These are phyloP conservation scores for Penicillium sp. DNA, from an alignment of 2,329 filamentous ascomycete genomes.

Conservation along the genomic window DNA sequence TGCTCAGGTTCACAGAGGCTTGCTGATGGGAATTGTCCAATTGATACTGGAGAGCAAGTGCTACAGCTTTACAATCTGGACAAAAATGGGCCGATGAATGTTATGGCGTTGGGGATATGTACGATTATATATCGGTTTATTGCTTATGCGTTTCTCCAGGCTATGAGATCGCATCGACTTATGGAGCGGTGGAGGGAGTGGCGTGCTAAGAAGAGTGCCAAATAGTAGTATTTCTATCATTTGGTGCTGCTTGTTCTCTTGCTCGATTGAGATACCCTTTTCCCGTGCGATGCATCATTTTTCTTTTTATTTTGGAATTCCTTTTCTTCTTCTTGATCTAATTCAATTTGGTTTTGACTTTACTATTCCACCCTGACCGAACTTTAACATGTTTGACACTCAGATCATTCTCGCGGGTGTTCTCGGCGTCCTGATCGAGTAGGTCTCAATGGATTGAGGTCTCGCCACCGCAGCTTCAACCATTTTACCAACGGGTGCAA, in stretches of 20 bases:
- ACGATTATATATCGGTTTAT: conserved; percentile 65
- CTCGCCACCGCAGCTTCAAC: neutral
- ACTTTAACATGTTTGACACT: neutral
- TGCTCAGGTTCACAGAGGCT: conserved; percentile 62
- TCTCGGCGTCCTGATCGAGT: neutral
- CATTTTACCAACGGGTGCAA: neutral
- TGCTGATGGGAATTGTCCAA: conserved; percentile 61
- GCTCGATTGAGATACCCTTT: neutral
- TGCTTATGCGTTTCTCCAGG: conserved; percentile 38
- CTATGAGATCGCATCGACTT: conserved; percentile 23
- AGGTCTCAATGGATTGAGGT: neutral
- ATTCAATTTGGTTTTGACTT: neutral
- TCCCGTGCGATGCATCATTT: neutral
- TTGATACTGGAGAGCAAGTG: conserved; percentile 66
- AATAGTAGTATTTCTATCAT: neutral
- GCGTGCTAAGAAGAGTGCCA: conserved; percentile 13
- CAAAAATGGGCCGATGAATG: conserved; percentile 59
- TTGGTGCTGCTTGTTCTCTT: neutral
- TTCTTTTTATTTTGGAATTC: neutral
- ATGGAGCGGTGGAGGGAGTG: conserved; percentile 26
- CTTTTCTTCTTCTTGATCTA: neutral
- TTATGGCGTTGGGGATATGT: conserved; percentile 63
- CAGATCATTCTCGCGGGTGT: neutral
- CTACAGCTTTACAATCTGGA: conserved; percentile 66
- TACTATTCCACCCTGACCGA: too few relatives aligned